phyloP scores from a whole-genome alignment of 345 rosid species.

The Psidium friedrichsthalianum region DNA sequence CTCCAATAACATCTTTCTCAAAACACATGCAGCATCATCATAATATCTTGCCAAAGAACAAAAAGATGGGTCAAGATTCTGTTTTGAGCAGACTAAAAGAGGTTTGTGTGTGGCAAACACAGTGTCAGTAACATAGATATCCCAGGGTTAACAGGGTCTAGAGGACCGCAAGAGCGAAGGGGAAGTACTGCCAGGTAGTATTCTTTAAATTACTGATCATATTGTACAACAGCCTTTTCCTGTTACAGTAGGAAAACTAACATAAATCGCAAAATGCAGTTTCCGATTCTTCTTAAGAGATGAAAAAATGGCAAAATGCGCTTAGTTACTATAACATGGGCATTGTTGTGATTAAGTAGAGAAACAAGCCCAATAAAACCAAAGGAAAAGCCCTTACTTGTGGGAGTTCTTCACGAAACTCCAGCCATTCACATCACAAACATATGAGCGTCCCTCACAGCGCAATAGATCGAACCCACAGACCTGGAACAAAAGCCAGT shows the following conservation, averaged over 20 bases:
- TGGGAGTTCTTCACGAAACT: conserved; percentile 99
- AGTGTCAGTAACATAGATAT: neutral
- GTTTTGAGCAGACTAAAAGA: neutral
- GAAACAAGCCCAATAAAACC: neutral
- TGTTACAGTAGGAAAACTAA: neutral
- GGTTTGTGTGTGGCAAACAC: neutral
- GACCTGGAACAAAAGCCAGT: conserved; percentile 38
- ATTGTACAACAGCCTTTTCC: neutral
- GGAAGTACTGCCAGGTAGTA: neutral
- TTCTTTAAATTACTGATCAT: neutral
- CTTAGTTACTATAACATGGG: neutral
- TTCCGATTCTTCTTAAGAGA: neutral
- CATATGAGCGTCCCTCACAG: conserved; percentile 91
- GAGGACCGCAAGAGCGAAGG: neutral
- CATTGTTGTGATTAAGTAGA: neutral
- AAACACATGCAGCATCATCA: conserved; percentile 96
- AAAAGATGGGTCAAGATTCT: neutral
- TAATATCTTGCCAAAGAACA: conserved; percentile 51
- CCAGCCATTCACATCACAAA: conserved; percentile 99
- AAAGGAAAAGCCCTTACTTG: conserved; percentile 42
- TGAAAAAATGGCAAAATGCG: neutral
- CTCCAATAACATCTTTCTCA: conserved; percentile 93
- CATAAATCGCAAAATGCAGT: neutral
- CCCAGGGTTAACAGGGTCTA: neutral
- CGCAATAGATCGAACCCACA: conserved; percentile 99